Percentiles rank a stretch among this genome's conserved stretches.
These are phyloP conservation scores for Serendipita sp. DNA, from an alignment of 768 basidiomycete genomes.

Conservation along the genomic window DNA sequence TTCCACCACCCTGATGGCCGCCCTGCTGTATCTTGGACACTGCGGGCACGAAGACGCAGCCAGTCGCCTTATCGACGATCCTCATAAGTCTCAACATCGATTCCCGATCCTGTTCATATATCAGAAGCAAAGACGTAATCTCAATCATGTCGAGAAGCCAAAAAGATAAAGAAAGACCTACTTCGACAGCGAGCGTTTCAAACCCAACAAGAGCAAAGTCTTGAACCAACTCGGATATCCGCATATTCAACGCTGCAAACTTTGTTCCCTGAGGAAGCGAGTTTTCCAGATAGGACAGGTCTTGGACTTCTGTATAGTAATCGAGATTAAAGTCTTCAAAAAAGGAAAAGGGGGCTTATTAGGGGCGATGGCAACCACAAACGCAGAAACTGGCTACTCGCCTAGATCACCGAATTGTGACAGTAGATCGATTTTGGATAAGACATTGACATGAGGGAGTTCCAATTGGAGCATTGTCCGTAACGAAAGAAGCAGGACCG, in stretches of 20 bases:
- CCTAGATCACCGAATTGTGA: constrained; percentile 82
- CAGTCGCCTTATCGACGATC: constrained; percentile 78
- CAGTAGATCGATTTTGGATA: constrained; percentile 91
- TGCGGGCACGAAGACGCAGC: constrained; percentile 69
- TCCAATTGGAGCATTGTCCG: constrained; percentile 98
- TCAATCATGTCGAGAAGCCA: too few species aligned
- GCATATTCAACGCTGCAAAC: constrained; percentile 69
- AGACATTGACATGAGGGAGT: constrained; percentile 93
- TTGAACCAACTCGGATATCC: constrained; percentile 83
- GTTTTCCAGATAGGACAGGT: constrained; percentile 75
- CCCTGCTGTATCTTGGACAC: constrained; percentile 19
- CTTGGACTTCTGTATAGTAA: constrained; percentile 97
- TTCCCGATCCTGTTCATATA: constrained; percentile 57
- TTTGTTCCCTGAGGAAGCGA: constrained; percentile 51
- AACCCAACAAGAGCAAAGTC: constrained; percentile 89
- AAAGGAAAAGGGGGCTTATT: constrained; percentile 3
- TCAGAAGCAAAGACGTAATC: constrained; percentile 5
- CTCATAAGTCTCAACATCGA: constrained; percentile 85
- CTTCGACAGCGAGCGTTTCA: constrained; percentile 93
- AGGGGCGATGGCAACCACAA: too few species aligned
- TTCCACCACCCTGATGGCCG: constrained; percentile 15
- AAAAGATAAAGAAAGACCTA: constrained; percentile 20
- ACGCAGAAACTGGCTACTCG: constrained; percentile 29
- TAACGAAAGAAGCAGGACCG: constrained; percentile 77
- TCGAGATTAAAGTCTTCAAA: constrained; percentile 83